A percentile compares a stretch with the other conserved stretches of the same genome.
Conservation (phyloP, 257 asterid species). For the Leptodermis oblonga region DNA sequence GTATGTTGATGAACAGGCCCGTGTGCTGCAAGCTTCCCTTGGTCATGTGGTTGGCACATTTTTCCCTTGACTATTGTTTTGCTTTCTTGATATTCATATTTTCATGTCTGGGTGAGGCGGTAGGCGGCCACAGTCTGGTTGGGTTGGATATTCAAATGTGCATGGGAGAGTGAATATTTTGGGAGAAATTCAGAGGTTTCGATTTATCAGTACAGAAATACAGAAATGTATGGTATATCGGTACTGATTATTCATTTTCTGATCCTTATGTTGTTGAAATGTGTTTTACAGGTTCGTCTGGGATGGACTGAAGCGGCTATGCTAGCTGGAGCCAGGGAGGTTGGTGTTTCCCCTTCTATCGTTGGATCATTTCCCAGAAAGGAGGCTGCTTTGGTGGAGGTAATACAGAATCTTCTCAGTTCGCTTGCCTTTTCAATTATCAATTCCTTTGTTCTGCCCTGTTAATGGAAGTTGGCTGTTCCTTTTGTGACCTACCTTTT, state of each 20-base stretch:
- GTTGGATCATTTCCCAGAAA: slow-evolving; percentile 87
- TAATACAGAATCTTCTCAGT: slow-evolving; percentile 14
- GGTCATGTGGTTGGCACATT: slow-evolving; percentile 59
- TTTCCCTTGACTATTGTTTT: neutral
- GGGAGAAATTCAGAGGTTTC: neutral
- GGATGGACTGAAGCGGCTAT: slow-evolving; percentile 94
- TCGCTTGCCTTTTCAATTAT: neutral
- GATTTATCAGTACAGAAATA: neutral
- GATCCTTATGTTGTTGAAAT: slow-evolving; percentile 22
- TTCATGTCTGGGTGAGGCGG: neutral
- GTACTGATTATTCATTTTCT: neutral
- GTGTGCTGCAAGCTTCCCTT: slow-evolving; percentile 77
- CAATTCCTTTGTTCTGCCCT: neutral
- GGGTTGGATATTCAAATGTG: neutral
- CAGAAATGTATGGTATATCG: neutral
- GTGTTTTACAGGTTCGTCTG: slow-evolving; percentile 48
- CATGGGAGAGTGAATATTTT: neutral
- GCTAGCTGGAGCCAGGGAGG: slow-evolving; percentile 91
- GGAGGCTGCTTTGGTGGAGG: slow-evolving; percentile 97
- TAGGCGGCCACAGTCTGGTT: neutral
- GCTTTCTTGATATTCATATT: neutral
- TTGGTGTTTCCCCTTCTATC: slow-evolving; percentile 80
- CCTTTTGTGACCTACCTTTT: neutral
- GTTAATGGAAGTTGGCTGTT: neutral
- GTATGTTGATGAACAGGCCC: slow-evolving; percentile 73